Conservation (phyloP, 345 rosid genomes). For the Reutealis trisperma region DNA sequence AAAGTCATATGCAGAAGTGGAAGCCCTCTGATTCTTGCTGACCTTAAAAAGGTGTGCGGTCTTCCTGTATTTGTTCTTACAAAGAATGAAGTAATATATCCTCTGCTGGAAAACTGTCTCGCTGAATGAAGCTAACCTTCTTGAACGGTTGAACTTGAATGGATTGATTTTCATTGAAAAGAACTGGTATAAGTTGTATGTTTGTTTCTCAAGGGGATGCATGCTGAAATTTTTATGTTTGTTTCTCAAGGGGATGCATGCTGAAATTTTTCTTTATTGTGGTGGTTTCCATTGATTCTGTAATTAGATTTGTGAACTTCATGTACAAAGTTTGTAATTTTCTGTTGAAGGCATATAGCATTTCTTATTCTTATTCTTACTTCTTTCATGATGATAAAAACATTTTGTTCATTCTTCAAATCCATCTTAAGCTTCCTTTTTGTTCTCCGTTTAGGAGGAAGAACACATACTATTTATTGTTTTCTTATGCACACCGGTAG, state of each 20-base stretch:
- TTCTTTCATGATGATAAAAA: no score
- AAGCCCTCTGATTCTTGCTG: slow-evolving; percentile 69
- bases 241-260: not conserved
- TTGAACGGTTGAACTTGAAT: not conserved
- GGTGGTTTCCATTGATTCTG: not conserved
- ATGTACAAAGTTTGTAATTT: not conserved
- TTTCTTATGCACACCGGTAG: not conserved
- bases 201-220: not conserved
- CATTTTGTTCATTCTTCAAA: not conserved
- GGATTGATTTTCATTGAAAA: not conserved
- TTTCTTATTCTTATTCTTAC: not conserved
- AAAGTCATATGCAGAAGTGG: slow-evolving; percentile 76
- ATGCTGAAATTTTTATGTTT: not conserved
- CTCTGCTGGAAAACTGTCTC: not conserved
- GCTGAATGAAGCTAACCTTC: not conserved
- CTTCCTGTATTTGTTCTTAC: not conserved
- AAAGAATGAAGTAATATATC: slow-evolving; percentile 14
- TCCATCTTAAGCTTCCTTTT: not conserved
- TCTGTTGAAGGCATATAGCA: not conserved
- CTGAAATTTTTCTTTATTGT: not conserved
- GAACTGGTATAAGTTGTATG: not conserved
- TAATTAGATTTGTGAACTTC: not conserved
- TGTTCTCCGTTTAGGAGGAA: no score
- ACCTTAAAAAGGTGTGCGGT: slow-evolving; percentile 63
- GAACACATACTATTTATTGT: not conserved